Base-by-base conservation (phyloP, 2,329 filamentous ascomycete species). In the Neurospora sp. region DNA sequence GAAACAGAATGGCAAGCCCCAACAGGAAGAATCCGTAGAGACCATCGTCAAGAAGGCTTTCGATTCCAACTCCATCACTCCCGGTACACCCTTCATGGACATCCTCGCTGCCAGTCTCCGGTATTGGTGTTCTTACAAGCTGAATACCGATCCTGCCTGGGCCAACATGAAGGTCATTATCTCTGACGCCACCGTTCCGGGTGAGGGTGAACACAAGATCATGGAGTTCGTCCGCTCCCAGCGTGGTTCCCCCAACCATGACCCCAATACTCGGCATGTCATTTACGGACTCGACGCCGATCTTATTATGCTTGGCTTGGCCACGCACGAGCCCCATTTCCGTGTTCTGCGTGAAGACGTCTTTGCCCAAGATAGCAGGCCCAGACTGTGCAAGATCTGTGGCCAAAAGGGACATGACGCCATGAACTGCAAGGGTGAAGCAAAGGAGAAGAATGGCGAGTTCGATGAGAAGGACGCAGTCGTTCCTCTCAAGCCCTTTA, bases 161-260 rank as follows among this genome's bases (percentile, higher is more conserved):
- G 92, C 92, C 73, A 93, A 93, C 79, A 85, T 97, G 79, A 99
- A 99, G 85, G 88, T 99, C 79, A 96, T 99, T 80, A 98, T 99
- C 75, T 99, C 96, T 9, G 96, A 99, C 84, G 95, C 96, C 69
- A 97, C 95, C 52, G 94, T 99, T 46, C 96, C 96, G 69, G 96
- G 96, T 78, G 96, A 99, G 82, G 96, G 96, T 79, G 96, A 99
- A 82, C 96, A 99, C 81, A 99, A 99, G 81, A 98, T 99, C 78
- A 99, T 99, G 96, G 90, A 96, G 75, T 99, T 98, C 79, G 89
- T 99, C 74, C 90, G 96, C 76, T 97, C 95, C 43, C 96, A 99
- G 81, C 90, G 96, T 76, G 89, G 91, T 67, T 96, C 93, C 68
- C 91, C 94, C 5, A 91, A 96, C 73, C 93, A 99, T 80, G 91